Base-by-base conservation (phyloP, 2,329 filamentous ascomycete genomes). In the Didymella segeticola region DNA sequence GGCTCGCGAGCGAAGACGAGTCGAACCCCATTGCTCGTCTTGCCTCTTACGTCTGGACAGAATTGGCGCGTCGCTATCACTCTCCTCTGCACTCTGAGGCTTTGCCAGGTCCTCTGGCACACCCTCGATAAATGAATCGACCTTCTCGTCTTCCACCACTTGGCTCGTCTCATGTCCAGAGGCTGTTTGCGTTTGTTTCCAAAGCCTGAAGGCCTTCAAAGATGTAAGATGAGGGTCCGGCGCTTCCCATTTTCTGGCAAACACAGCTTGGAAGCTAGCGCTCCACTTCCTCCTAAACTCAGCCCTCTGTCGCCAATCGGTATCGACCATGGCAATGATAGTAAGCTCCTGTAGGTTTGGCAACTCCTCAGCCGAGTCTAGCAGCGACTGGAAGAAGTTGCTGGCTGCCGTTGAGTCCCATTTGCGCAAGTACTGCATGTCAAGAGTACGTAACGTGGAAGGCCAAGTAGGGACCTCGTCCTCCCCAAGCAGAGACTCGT, bases 391-490 rank as follows among this genome's bases (percentile, higher is more conserved):
- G 62, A 97, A 89, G 63, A 97, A 90, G 52, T 85, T 86, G 63
- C 90, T 86, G 0, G 91, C 91, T 0, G 86, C 85, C 27, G 83
- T 80, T 1, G 84, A 81, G 11, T 83, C 82, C 86, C 89, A 93
- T 60, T 91, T 88, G 29, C 90, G 86, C 56, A 96, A 81, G 57
- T 95, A 87, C 34, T 88, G 82, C 51, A 97, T 80, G 68, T 93
- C 88, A 38, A 98, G 80, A 2, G 82, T 79, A 46, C 86, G 85
- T 2, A 98, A 80, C 5, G 81, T 86, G 5, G 80, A 69, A 2
- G 93, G 93, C 93, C 93, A 98, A 0, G 81, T 84, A 0, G 93
- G 93, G 5, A 88, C 74, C 57, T 96, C 84, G 15, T 80, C 78
- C 10, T 80, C 77, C 26, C 66, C 70, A 15, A 96, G 77, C 1